A percentile compares a stretch with the other conserved stretches of the same genome.
Evolutionary conservation across 352 stramenopile species (phyloP).

Genomic region (Pythium oligandrum): DNA sequence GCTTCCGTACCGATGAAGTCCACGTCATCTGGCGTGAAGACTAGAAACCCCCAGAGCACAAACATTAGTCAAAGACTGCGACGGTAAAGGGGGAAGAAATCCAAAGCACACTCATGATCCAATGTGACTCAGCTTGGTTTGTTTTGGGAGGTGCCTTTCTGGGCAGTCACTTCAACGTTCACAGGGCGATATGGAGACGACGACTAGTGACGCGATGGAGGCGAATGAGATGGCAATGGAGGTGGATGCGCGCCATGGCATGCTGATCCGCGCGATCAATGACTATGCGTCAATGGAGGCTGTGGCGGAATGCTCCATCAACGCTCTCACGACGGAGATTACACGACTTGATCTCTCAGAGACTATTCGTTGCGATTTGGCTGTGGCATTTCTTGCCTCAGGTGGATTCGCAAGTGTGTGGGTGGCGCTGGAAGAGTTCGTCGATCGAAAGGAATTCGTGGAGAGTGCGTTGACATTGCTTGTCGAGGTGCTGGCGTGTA

Average conservation of each 20-base stretch:
- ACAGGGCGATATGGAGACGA: no score
- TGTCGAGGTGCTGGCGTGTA: not conserved
- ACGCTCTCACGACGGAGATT: no score
- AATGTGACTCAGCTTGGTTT: no score
- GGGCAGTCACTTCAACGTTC: no score
- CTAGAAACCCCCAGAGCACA: conserved; percentile 14
- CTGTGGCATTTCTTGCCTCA: conserved; percentile 2
- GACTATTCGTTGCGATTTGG: not conserved
- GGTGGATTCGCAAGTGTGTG: conserved; percentile 5
- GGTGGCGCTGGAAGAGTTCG: conserved; percentile 1
- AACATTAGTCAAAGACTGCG: not conserved
- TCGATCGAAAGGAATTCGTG: conserved; percentile 13
- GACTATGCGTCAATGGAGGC: conserved; percentile 15
- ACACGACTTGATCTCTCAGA: no score
- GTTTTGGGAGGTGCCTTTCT: no score
- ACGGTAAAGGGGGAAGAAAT: no score
- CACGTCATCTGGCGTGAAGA: conserved; percentile 94
- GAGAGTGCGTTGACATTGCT: conserved; percentile 6
- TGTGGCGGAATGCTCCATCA: no score
- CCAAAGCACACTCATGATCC: no score
- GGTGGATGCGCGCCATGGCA: conserved; percentile 16
- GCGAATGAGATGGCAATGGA: conserved; percentile 2
- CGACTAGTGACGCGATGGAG: no score
- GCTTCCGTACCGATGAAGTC: conserved; percentile 98
- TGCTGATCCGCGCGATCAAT: conserved; percentile 25